Conservation (phyloP, 768 basidiomycete genomes). For the Ephemerocybe angulata region DNA sequence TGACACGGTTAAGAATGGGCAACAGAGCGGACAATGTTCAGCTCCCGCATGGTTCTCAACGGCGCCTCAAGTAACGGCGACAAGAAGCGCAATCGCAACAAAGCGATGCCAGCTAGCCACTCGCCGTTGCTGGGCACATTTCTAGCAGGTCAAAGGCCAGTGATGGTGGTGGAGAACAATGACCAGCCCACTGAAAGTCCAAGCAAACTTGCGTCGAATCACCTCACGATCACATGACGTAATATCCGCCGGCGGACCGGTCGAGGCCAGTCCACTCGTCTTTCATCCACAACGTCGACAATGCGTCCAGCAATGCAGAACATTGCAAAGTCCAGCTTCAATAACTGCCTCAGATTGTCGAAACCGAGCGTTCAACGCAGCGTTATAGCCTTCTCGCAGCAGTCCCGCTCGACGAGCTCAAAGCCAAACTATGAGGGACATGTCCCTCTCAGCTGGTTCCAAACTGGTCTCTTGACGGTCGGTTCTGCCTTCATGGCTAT, state of each 20-base stretch:
- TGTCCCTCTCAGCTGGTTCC: conserved; percentile 76
- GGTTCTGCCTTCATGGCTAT: conserved; percentile 86
- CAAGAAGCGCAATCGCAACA: too few relatives aligned
- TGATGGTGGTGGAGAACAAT: too few relatives aligned
- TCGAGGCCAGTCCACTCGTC: not conserved
- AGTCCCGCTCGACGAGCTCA: conserved; percentile 3
- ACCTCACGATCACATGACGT: not conserved
- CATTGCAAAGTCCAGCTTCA: not conserved
- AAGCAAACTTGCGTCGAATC: too few relatives aligned
- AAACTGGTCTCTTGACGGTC: conserved; percentile 79
- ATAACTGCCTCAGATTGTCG: not conserved
- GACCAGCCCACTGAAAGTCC: too few relatives aligned
- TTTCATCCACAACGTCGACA: not conserved
- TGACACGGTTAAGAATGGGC: too few relatives aligned
- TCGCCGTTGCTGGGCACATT: too few relatives aligned
- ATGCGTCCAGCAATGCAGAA: not conserved
- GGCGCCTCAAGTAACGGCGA: too few relatives aligned
- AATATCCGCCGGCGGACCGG: not conserved
- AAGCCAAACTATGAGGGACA: conserved; percentile 70
- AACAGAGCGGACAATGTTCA: too few relatives aligned
- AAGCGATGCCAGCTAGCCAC: too few relatives aligned
- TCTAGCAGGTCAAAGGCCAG: not conserved
- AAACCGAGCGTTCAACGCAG: not conserved
- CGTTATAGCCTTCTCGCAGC: not conserved
- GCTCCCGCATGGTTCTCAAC: too few relatives aligned